Base-by-base conservation (phyloP, 2,329 filamentous ascomycete species). In the Aspergillus quadrilineatus region DNA sequence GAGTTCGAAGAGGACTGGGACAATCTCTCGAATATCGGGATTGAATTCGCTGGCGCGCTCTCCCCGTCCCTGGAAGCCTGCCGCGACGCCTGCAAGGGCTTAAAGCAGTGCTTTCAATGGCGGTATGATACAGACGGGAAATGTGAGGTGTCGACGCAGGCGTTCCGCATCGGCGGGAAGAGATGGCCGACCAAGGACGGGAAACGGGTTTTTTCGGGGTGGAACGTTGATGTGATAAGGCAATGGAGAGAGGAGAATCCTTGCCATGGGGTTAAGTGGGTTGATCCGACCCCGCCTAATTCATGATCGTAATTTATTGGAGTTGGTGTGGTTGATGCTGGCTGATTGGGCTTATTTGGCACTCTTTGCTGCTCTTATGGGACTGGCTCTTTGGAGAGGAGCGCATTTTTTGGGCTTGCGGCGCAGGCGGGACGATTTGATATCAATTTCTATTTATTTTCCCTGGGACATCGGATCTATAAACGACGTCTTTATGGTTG, bases 1-100 rank as follows among this genome's bases (percentile, higher is more conserved):
- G 62, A 71, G 4, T 65, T 67, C 37, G 75, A 78, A 14, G 72
- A 78, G 7, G 73, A 82, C 49, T 84, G 81, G 81, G 78, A 83
- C 64, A 84, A 84, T 61, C 62, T 79, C 4, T 79, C 80, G 4
- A 75, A 82, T 28, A 78, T 53, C 42, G 47, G 81, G 47, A 70
- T 71, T 9, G 78, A 76, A 61, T 81, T 79, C 60, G 60, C 69
- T 17, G 58, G 69, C 0, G 70, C 79, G 7, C 66, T 77, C 67
- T 75, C 67, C 12, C 65, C 71, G 0, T 60, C 78, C 9, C 67
- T 69, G 10, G 76, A 79, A 44, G 70, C 77, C n/a, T 84, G 82
- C 63, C 73, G 76, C 4, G 74, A 72, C 44, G 80, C 81, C 9
- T 85, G 83, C 61, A 70, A 77, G 43, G 63, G 63, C 2, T 57